Evolutionary conservation across 2,329 filamentous ascomycete genomes (phyloP).

Genomic region (Penicillium frequentans): DNA sequence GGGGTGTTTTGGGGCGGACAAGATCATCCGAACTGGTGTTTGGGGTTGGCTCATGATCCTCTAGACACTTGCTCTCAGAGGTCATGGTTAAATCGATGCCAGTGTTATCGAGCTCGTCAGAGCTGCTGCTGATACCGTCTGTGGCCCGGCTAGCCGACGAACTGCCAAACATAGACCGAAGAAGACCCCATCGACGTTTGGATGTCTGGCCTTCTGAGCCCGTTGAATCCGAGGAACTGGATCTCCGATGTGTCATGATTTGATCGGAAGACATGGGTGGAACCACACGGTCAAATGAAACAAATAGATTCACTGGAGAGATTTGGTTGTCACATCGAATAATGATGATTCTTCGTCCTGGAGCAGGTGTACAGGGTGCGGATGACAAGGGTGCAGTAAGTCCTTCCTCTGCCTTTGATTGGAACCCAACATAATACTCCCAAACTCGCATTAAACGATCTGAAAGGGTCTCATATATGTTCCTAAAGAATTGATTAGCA

Average conservation of each 20-base stretch:
- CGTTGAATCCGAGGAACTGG: conserved; percentile 31
- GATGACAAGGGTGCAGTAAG: conserved; percentile 66
- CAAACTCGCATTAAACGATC: conserved; percentile 70
- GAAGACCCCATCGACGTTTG: conserved; percentile 52
- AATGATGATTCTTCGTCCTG: conserved; percentile 83
- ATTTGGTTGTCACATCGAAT: conserved; percentile 73
- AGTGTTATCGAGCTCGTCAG: conserved; percentile 36
- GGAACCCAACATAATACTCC: conserved; percentile 76
- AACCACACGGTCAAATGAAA: conserved; percentile 64
- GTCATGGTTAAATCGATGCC: conserved; percentile 25
- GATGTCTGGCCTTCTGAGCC: conserved; percentile 23
- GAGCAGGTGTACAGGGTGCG: conserved; percentile 79
- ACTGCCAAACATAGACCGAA: conserved; percentile 52
- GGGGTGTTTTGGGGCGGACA: conserved; percentile 40
- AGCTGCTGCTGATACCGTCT: conserved; percentile 43
- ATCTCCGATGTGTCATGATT: conserved; percentile 34
- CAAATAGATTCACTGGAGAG: conserved; percentile 54
- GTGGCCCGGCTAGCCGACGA: conserved; percentile 47
- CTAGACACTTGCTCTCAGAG: conserved; percentile 26
- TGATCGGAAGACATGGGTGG: conserved; percentile 36
- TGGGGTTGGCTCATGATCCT: conserved; percentile 26
- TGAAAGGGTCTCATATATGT: conserved; percentile 68
- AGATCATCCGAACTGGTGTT: conserved; percentile 25
- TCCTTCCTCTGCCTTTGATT: conserved; percentile 62
- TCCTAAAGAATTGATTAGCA: conserved; percentile 47